Base-by-base conservation (phyloP, 352 stramenopile species). In the Globisporangium echinulatum region DNA sequence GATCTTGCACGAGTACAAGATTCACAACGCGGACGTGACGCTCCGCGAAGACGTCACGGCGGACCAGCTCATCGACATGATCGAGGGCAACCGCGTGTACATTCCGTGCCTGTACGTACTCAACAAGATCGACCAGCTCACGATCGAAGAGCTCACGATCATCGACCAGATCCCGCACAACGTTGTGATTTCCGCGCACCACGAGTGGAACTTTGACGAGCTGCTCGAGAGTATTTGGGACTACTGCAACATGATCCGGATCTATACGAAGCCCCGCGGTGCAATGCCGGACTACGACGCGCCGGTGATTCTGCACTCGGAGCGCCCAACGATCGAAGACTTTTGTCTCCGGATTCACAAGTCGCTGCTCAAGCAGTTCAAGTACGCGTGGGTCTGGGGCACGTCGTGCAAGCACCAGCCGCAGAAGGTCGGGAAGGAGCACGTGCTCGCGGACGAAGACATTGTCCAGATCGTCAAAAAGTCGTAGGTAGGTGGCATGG, bases 81-180 rank as follows among this genome's bases (percentile, higher is more conserved):
- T 99, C 59, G 96, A 99, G 74, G 95, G 95, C 56, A 99, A 99
- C 77, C 85, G 96, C 57, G 85, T 97, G 19, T 99, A 99, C 79
- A 99, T 99, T 65, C 96, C 97, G 46, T 96, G 87, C 53, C 74
- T 99, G 13, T 99, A 99, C 80, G 93, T 99, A 56, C 94, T 99
- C 61, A 99, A 99, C 82, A 99, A 99, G 79, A 99, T 99, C 68
- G 97, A 99, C 72, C 82, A 98, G 70, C 87, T 99, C 36, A 97
- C 94, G 25, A 98, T 99, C 75, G 94, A 99, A 74, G 97, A 99
- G 77, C 83, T 99, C 1, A 97, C 98, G 60, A 98, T 99, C 71
- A 94, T 99, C 52, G 96, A 97, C 73, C 93, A 98, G 77, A 94
- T 99, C 70, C 96, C 96, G 52, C 96, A 99, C 79, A 98, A 98